Base-by-base conservation (phyloP, 2,329 filamentous ascomycete genomes). In the Pyrenophora tritici-repentis region DNA sequence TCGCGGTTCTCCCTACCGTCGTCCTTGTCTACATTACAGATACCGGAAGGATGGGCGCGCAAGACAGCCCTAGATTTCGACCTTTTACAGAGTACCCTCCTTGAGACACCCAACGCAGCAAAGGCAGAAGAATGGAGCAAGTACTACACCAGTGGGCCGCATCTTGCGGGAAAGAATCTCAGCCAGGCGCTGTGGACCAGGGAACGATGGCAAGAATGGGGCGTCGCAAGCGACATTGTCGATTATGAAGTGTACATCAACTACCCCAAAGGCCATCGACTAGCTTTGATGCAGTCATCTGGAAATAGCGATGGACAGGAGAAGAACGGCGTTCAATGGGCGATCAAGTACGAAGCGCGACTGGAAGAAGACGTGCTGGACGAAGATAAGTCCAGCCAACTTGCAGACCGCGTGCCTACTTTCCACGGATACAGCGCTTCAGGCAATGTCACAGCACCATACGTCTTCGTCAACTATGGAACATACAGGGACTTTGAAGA, bases 381-480 rank as follows among this genome's bases (percentile, higher is more conserved):
- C 0, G 87, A 96, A 44, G 94, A 99, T 70, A 83, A 86, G 3
- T 95, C 91, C 0, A 91, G 86, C 14, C 82, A 85, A 17, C 78
- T 91, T 38, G 75, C 82, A 8, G 83, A 91, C 64, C 81, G 90
- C 24, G 82, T 97, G 18, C 91, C 93, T 1, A 93, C 88, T 0
- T 97, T 97, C 77, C 93, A 97, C 68, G 94, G 93, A 45, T 97
- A 97, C 73, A 96, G 91, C 3, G 91, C 91, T 4, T 92, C 81
- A 53, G 93, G 93, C 22, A 96, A 97, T 71, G 93, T 95, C 40
- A 97, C 93, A 0, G 91, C 85, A 2, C 83, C 85, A 12, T 94
- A 90, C 59, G 89, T 96, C 26, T 97, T 88, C 67, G 91, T 90
- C 70, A 97, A 97, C 74, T 96, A 94, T 66, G 93, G 92, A 44